Base-by-base conservation (phyloP, 805 yeast species). In the Candida parachauliodes region DNA sequence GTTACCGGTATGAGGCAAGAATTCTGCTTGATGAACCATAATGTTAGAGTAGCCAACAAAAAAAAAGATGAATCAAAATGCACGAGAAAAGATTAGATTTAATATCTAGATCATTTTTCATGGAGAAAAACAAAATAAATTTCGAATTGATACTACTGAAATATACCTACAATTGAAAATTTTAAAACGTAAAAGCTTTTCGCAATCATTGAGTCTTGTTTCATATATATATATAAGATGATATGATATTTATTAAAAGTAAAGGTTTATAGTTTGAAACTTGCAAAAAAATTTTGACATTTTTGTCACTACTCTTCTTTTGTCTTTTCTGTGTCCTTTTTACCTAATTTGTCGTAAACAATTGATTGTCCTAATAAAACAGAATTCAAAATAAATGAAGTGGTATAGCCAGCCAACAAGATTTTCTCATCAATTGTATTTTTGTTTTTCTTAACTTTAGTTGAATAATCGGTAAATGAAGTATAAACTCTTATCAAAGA, bases 21-120 rank as follows among this genome's bases (percentile, higher is more conserved):
- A 88, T 54, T 83, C 80, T 5, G 96, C 94, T 28, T 68, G 67
- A 57, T 86, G 95, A 34, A 67, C 65, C 79, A 74, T 77, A n/a
- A 6, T 24, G 8, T 10, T 14, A 3, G 16, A 9, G 15, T 17
- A 18, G 15, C 23, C 9, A 19, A 24, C 5, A 15, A 17, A 16
- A 29, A 19, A 16, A 10, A 21, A 23, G 2, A 23, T 3, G 16
- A 17, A 29, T 3, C 11, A 29, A 26, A 26, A n/a, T n/a, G n/a
- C n/a, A n/a, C n/a, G n/a, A n/a, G n/a, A n/a, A n/a, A n/a, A n/a
- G n/a, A n/a, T n/a, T n/a, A n/a, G n/a, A n/a, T n/a, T n/a, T n/a
- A n/a, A n/a, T n/a, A n/a, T n/a, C n/a, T n/a, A n/a, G n/a, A n/a
- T n/a, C n/a, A n/a, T n/a, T n/a, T n/a, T n/a, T n/a, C n/a, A 22